A percentile compares a stretch with the other conserved stretches of the same genome.
phyloP scores from a whole-genome alignment of 2,329 filamentous ascomycete genomes.

The Teratosphaeria viscida region DNA sequence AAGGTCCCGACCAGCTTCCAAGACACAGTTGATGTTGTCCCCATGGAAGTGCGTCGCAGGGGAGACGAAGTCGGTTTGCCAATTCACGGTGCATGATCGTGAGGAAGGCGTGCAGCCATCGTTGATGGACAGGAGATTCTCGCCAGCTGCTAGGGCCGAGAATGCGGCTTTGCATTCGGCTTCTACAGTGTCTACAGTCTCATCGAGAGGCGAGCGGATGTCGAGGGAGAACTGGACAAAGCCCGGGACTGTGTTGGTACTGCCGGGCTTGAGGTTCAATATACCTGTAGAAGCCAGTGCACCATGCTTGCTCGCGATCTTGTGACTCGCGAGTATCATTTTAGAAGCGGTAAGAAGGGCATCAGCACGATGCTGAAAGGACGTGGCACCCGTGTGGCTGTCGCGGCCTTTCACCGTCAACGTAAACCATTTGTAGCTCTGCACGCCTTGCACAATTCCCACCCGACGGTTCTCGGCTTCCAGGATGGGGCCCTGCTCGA shows the following conservation, averaged over 20 bases:
- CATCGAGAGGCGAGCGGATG: slow-evolving; percentile 50
- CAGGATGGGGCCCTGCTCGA: slow-evolving; percentile 72
- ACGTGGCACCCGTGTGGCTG: slow-evolving; percentile 66
- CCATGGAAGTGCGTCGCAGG: slow-evolving; percentile 55
- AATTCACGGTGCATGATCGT: slow-evolving; percentile 41
- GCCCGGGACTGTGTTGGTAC: slow-evolving; percentile 64
- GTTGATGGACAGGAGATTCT: slow-evolving; percentile 41
- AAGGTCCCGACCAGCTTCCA: slow-evolving; percentile 47
- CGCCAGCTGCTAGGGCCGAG: slow-evolving; percentile 46
- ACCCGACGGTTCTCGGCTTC: slow-evolving; percentile 54
- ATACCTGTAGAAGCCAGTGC: slow-evolving; percentile 63
- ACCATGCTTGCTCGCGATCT: slow-evolving; percentile 47
- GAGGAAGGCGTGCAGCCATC: slow-evolving; percentile 30
- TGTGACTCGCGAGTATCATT: slow-evolving; percentile 57
- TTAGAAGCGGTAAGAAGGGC: slow-evolving; percentile 56
- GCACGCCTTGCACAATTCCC: slow-evolving; percentile 61
- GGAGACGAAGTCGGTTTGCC: slow-evolving; percentile 51
- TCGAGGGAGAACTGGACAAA: slow-evolving; percentile 58
- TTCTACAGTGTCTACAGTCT: slow-evolving; percentile 48
- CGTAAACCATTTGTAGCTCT: slow-evolving; percentile 66
- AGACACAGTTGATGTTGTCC: slow-evolving; percentile 57
- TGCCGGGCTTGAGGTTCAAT: slow-evolving; percentile 54
- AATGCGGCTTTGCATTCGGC: slow-evolving; percentile 48
- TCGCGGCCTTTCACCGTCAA: slow-evolving; percentile 56
- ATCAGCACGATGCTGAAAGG: slow-evolving; percentile 55